Evolutionary conservation across 192 early-diverging fungal species (phyloP).

Genomic region (Umbelopsis vinacea): DNA sequence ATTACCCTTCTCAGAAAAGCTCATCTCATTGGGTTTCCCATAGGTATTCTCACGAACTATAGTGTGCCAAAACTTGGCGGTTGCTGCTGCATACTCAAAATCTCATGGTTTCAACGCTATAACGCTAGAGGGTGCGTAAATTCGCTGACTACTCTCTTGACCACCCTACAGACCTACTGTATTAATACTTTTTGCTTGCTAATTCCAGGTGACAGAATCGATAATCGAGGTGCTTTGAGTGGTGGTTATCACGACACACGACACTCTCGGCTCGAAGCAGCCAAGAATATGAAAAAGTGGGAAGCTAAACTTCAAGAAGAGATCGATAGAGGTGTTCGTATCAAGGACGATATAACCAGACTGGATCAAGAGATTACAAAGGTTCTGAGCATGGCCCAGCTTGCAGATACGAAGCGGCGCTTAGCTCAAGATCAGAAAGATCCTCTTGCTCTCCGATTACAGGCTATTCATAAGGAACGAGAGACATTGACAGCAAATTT

Average conservation of each 20-base stretch:
- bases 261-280: conserved; percentile 75
- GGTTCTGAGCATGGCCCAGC: conserved; percentile 62
- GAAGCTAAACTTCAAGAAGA: conserved; percentile 51
- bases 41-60: conserved; percentile 89
- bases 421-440: conserved; percentile 62
- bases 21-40: not conserved
- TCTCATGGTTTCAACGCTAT: conserved; percentile 80
- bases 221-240: conserved; percentile 88
- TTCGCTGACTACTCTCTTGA: too few relatives aligned
- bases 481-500: conserved; percentile 55
- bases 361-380: conserved; percentile 69
- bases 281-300: conserved; percentile 60
- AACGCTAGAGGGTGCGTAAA: conserved; percentile 69
- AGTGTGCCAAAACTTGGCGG: conserved; percentile 83
- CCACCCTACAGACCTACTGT: too few relatives aligned
- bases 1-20: not conserved
- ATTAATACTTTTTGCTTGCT: too few relatives aligned
- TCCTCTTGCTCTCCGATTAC: conserved; percentile 56
- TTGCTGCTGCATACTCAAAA: conserved; percentile 79
- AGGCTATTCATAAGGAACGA: conserved; percentile 68
- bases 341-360: conserved; percentile 59
- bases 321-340: conserved; percentile 34
- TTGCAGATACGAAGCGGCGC: conserved; percentile 52
- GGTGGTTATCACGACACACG: conserved; percentile 86
- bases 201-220: conserved; percentile 73